Conservation (phyloP, 2,329 filamentous ascomycete genomes). For the Aureobasidium sp. region DNA sequence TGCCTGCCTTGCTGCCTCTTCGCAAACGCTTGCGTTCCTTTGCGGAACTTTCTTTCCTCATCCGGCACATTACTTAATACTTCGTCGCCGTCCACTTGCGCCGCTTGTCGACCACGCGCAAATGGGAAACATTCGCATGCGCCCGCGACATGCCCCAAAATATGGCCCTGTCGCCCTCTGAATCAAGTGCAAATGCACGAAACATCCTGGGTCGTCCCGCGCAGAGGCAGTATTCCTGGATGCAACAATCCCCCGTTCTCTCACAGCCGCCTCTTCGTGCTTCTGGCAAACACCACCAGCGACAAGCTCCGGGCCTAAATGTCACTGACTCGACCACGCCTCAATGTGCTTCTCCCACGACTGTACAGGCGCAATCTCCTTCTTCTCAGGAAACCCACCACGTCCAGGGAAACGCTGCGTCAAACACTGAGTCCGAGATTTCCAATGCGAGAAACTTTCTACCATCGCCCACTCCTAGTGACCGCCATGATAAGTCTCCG, state of each 20-base stretch:
- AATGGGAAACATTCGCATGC: background rate
- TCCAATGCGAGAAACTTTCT: background rate
- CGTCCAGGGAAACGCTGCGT: background rate
- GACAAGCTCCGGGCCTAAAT: background rate
- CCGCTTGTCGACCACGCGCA: background rate
- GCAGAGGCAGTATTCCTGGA: background rate
- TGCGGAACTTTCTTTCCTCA: background rate
- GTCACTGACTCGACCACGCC: background rate
- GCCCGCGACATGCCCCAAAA: background rate
- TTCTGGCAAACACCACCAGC: background rate
- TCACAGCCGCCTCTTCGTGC: background rate
- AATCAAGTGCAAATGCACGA: background rate
- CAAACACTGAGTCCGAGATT: background rate
- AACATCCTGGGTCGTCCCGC: background rate
- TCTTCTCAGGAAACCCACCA: background rate
- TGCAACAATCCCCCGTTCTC: background rate
- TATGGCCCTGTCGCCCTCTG: background rate
- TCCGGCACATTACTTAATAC: background rate
- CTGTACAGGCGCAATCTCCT: background rate
- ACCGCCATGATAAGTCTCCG: constrained; percentile 1
- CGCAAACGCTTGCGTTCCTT: background rate
- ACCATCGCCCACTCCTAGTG: constrained; percentile 11
- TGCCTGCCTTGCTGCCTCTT: background rate
- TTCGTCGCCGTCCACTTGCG: background rate
- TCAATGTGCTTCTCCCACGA: background rate